Base-by-base conservation (phyloP, 2,329 filamentous ascomycete species). In the Aspergillus bombycis region DNA sequence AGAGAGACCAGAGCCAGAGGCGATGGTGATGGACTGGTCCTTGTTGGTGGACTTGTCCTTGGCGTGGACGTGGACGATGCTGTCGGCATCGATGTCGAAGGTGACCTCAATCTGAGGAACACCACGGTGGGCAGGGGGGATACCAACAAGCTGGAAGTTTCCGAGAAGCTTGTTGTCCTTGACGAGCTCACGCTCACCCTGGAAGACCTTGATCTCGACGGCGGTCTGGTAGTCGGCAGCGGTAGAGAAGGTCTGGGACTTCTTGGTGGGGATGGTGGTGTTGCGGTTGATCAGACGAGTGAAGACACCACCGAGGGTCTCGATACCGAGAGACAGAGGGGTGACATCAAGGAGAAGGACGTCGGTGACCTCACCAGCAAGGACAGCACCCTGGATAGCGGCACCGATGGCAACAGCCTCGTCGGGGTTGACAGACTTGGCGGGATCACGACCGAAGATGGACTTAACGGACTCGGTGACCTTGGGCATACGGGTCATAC, bases 401-500 rank as follows among this genome's bases (percentile, higher is more conserved):
- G 94, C 94, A 88, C 94, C 94, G 74, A 97, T 97, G 76, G 94
- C 94, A 67, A 98, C 94, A 80, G 94, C 94, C 88, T 98, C 94
- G 72, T 98, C 94, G 65, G 94, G 94, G 88, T 98, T 98, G 80
- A 98, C 94, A 57, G 94, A 96, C 89, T 97, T 98, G 82, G 94
- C 92, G 69, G 94, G 93, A 62, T 97, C 94, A 78, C 94, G 94
- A 71, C 94, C 94, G 81, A 98, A 98, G 80, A 97, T 94, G 85
- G 85, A 89, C 91, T 97, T 97, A 80, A 97, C 94, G 52, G 93
- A 95, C 85, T 97, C 93, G 68, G 88, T 86, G 71, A 98, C 94
- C 91, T 97, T 97, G 80, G 94, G 94, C 94, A 98, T 98, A 85
- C 94, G 94, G 74, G 94, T 97, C 94, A 97, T 97, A 83, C 94